Percentiles rank a stretch among this genome's conserved stretches.
These are phyloP conservation scores for Aureobasidium lini DNA, from an alignment of 2,329 filamentous ascomycete genomes.

Conservation along the genomic window DNA sequence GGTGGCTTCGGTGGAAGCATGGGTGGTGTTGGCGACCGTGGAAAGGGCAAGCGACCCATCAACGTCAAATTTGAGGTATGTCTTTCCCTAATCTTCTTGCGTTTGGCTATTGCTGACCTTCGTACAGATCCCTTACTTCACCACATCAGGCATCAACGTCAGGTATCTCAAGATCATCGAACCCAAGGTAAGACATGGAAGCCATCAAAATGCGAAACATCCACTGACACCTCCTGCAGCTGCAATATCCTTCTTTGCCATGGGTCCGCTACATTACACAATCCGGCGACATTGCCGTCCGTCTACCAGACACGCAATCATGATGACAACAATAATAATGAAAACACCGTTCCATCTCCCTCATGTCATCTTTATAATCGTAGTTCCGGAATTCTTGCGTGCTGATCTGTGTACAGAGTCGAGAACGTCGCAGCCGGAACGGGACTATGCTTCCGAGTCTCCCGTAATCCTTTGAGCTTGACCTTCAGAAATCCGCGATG, in stretches of 20 bases:
- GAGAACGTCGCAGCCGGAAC: no score
- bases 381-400: no score
- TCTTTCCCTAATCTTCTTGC: neutral
- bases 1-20: constrained; percentile 95
- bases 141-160: constrained; percentile 97
- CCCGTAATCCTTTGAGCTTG: no score
- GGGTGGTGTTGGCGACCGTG: constrained; percentile 80
- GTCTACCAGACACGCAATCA: constrained; percentile 68
- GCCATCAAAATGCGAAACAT: neutral
- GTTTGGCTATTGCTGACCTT: neutral
- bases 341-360: neutral
- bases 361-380: no score
- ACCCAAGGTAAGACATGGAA: constrained; percentile 65
- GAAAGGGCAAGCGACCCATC: constrained; percentile 92
- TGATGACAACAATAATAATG: constrained; percentile 8
- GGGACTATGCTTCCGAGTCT: no score
- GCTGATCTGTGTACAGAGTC: no score
- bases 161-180: constrained; percentile 98
- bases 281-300: constrained; percentile 90
- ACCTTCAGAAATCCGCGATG: no score
- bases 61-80: constrained; percentile 85
- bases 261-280: constrained; percentile 99
- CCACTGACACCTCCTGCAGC: constrained; percentile 41
- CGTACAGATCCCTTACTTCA: constrained; percentile 85
- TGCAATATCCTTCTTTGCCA: constrained; percentile 95